Conservation (phyloP, 805 yeast genomes). For the Ogataea sp. region DNA sequence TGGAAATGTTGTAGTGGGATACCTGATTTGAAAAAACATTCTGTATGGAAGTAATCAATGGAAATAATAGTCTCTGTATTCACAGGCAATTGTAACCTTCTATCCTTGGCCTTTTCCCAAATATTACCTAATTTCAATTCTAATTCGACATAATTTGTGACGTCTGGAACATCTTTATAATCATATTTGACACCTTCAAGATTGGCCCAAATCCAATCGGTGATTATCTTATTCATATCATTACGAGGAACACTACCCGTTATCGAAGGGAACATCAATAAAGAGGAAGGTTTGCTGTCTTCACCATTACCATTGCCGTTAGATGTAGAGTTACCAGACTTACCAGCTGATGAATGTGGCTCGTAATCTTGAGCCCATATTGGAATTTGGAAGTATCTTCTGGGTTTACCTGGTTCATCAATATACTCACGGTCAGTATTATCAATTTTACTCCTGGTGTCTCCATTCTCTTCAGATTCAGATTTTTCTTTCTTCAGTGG, state of each 20-base stretch:
- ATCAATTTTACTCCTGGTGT: too few species aligned
- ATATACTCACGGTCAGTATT: conserved; percentile 1
- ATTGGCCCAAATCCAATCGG: conserved; percentile 86
- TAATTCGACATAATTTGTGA: conserved; percentile 51
- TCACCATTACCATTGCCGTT: neutral
- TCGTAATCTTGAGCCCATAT: conserved; percentile 79
- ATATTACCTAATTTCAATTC: conserved; percentile 71
- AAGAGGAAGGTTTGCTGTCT: conserved; percentile 6
- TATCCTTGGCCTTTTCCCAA: conserved; percentile 54
- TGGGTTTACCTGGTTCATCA: conserved; percentile 38
- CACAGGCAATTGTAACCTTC: conserved; percentile 56
- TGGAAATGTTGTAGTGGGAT: conserved; percentile 55
- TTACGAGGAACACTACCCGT: conserved; percentile 74
- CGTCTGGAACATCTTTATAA: conserved; percentile 25
- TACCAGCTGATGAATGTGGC: conserved; percentile 23
- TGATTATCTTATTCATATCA: conserved; percentile 71
- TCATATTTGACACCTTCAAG: conserved; percentile 55
- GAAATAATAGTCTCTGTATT: conserved; percentile 56
- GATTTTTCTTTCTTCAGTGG: conserved; percentile 9
- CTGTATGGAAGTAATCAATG: conserved; percentile 41
- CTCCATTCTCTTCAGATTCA: conserved; percentile 15
- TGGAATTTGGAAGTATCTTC: conserved; percentile 57
- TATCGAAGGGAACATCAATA: conserved; percentile 36
- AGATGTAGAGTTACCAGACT: neutral
- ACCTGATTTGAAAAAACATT: conserved; percentile 55